A percentile compares a stretch with the other conserved stretches of the same genome.
phyloP scores from a whole-genome alignment of 352 stramenopile species.

The Globisporangium carolinianum region DNA sequence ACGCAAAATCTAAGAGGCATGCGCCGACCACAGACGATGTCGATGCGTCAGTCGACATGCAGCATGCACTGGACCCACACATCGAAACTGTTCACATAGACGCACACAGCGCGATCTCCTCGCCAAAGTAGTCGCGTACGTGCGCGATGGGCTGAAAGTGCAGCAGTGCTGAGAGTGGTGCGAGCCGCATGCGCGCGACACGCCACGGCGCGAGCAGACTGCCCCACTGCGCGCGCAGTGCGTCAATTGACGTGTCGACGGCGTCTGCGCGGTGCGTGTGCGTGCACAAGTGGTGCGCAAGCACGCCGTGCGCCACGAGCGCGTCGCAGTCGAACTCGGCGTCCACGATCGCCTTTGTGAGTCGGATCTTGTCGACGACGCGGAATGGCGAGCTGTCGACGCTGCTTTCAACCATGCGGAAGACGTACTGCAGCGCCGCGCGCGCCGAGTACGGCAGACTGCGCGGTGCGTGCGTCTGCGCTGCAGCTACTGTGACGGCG shows the following conservation, averaged over 20 bases:
- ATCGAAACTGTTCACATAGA: constrained; percentile 5
- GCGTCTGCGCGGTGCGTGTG: constrained; percentile 53
- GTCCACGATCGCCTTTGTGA: constrained; percentile 68
- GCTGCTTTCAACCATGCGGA: constrained; percentile 48
- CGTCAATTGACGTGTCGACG: constrained; percentile 64
- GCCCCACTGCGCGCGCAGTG: constrained; percentile 49
- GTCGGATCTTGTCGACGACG: constrained; percentile 66
- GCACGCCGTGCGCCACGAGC: constrained; percentile 37
- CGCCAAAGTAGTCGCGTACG: constrained; percentile 77
- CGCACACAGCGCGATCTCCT: constrained; percentile 73
- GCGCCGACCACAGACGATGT: neutral
- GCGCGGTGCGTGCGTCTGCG: constrained; percentile 1
- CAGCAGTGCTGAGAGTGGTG: constrained; percentile 14
- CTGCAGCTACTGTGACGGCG: constrained; percentile 13
- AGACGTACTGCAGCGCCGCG: constrained; percentile 56
- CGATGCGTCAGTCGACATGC: no score
- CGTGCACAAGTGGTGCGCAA: constrained; percentile 46
- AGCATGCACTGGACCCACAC: no score
- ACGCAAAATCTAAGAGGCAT: constrained; percentile 20
- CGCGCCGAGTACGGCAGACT: constrained; percentile 48
- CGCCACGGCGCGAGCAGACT: constrained; percentile 21
- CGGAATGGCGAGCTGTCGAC: constrained; percentile 48
- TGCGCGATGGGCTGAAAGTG: constrained; percentile 39
- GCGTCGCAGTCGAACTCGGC: constrained; percentile 66
- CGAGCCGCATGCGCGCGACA: constrained; percentile 14